phyloP scores from a whole-genome alignment of 371 early-diverging fungal species.

The Saksenaea oblongispora region DNA sequence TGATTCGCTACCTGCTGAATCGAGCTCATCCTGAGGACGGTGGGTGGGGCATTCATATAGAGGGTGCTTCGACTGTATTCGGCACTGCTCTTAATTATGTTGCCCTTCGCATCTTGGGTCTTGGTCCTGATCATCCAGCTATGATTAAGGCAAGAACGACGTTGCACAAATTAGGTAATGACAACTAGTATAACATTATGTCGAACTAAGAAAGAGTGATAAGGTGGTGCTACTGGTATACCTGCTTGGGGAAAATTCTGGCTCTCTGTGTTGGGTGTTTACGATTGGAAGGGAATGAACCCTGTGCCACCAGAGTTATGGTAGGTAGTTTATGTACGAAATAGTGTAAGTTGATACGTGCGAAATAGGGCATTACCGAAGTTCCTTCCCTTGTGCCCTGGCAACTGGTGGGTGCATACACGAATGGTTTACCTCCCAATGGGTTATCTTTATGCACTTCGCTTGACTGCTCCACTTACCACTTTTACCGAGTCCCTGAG shows the following conservation, averaged over 20 bases:
- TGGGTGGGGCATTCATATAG: conserved; percentile 97
- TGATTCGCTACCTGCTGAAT: conserved; percentile 87
- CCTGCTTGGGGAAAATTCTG: conserved; percentile 99
- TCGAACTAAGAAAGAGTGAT: not conserved
- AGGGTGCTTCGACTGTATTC: conserved; percentile 91
- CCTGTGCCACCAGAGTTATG: conserved; percentile 95
- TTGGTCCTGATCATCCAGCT: conserved; percentile 86
- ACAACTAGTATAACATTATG: not conserved
- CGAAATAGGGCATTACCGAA: conserved; percentile 77
- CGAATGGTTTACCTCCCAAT: conserved; percentile 92
- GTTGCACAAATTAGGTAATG: conserved; percentile 78
- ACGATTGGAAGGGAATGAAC: conserved; percentile 95
- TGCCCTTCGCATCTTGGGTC: conserved; percentile 85
- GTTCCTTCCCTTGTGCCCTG: conserved; percentile 83
- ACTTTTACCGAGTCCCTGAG: conserved; percentile 77
- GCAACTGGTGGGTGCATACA: conserved; percentile 93
- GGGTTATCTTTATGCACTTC: conserved; percentile 87
- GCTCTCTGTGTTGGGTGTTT: conserved; percentile 86
- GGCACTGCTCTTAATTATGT: conserved; percentile 96
- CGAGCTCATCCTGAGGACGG: conserved; percentile 84
- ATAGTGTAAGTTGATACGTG: not conserved
- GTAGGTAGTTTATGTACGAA: conserved; percentile 33
- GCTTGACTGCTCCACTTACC: conserved; percentile 60
- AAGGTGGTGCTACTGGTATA: conserved; percentile 80
- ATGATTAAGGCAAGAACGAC: conserved; percentile 82